Evolutionary conservation across 169 alveolate genomes (phyloP), one percentile per base, ranked within the genome.

Genomic region (Cryptosporidium bovis): DNA sequence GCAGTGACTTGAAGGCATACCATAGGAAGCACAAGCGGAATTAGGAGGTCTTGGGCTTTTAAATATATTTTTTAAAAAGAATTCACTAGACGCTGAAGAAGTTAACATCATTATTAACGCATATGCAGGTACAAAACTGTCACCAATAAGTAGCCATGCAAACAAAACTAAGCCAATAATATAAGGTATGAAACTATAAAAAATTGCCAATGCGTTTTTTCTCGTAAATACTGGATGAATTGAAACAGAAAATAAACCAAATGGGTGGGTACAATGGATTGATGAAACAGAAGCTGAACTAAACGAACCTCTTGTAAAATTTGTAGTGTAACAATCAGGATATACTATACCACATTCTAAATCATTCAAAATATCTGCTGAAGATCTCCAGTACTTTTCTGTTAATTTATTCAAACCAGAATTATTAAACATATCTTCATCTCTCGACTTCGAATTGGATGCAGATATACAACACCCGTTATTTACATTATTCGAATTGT

Each of bases 1-100:
- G 44, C 93, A 84, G 50, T 90, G 93, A 33, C 91, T 82, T 20
- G 93, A 90, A 13, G 93, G 93, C 93, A 90, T 90, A 34, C 93
- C 93, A 83, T 90, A 90, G 0, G 91, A 83, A 2, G 64, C 58
- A 31, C 90, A 65, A 20, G 93, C 91, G 65, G 91, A 84, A 69
- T 90, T 83, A 58, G 87, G 71, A 33, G 93, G 93, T 64, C 93
- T 68, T 10, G 67, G 65, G 36, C 85, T 90, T 55, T 83, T 90
- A 34, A 90, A 51, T 8, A 90, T 34, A 6, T 82, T 82, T 65
- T 90, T 90, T 31, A 90, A 71, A 64, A 90, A 64, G 20, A 83
- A 64, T 58, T 90, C 93, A 40, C 71, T 77, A 20, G 71, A 60
- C 29, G 71, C 77, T 34, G 87, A 77, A 7, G 87, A 77, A 44